phyloP scores from a whole-genome alignment of 495 filamentous ascomycete species.

The Aspergillus ellipticus region DNA sequence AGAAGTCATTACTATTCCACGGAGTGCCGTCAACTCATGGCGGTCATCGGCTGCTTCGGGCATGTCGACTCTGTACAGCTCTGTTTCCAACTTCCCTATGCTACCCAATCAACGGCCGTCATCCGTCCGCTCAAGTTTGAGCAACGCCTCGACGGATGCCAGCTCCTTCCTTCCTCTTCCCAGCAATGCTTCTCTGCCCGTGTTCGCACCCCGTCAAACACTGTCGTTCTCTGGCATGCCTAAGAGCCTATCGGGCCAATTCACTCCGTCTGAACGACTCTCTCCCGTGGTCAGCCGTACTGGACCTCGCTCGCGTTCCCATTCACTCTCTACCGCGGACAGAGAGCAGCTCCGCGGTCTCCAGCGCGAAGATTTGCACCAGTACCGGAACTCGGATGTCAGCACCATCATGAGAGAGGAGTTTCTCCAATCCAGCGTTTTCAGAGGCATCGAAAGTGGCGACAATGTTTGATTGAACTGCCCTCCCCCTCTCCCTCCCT shows the following conservation, averaged over 20 bases:
- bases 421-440: constrained; percentile 31
- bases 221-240: constrained; percentile 14
- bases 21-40: constrained; percentile 36
- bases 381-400: constrained; percentile 42
- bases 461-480: constrained; percentile 1
- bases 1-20: constrained; percentile 39
- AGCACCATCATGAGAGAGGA: constrained; percentile 41
- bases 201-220: constrained; percentile 35
- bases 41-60: constrained; percentile 36
- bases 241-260: constrained; percentile 15
- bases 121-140: constrained; percentile 31
- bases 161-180: constrained; percentile 27
- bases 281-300: constrained; percentile 13
- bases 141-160: constrained; percentile 31
- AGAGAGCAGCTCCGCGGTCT: constrained; percentile 37
- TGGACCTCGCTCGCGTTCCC: constrained; percentile 20
- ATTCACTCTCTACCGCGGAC: constrained; percentile 30
- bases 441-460: constrained; percentile 13
- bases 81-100: constrained; percentile 23
- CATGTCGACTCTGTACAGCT: constrained; percentile 36
- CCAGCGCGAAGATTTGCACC: constrained; percentile 35
- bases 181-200: constrained; percentile 28
- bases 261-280: constrained; percentile 14
- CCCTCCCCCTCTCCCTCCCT: neutral
- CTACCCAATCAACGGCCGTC: constrained; percentile 16